These are phyloP conservation scores for Glomus cerebriforme DNA, from an alignment of 192 early-diverging fungal species.

Conservation along the genomic window DNA sequence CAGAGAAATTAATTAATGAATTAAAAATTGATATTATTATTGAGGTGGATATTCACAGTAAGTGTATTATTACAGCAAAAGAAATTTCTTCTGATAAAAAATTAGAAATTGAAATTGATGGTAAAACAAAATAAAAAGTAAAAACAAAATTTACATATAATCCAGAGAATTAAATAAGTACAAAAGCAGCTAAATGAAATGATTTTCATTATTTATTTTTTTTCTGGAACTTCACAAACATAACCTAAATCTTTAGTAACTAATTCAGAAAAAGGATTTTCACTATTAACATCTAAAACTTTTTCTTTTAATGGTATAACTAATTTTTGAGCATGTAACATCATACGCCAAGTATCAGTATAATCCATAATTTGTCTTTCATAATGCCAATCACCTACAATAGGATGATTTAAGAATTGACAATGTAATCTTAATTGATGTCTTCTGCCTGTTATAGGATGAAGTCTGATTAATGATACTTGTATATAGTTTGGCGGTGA, in stretches of 20 bases:
- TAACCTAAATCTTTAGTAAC: background rate
- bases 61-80: slow-evolving; percentile 52
- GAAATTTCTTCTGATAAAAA: slow-evolving; percentile 53
- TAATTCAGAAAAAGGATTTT: slow-evolving; percentile 14
- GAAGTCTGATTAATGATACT: slow-evolving; percentile 35
- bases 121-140: background rate
- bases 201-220: too few species aligned
- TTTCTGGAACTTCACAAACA: background rate
- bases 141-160: too few species aligned
- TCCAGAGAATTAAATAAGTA: too few species aligned
- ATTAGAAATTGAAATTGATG: slow-evolving; percentile 43
- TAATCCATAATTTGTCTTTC: slow-evolving; percentile 36
- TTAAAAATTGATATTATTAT: slow-evolving; percentile 54
- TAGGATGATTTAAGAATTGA: slow-evolving; percentile 41
- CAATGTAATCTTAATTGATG: slow-evolving; percentile 46
- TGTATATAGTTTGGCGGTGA: slow-evolving; percentile 1
- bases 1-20: slow-evolving; percentile 49
- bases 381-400: slow-evolving; percentile 48
- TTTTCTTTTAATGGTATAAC: slow-evolving; percentile 32
- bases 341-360: slow-evolving; percentile 47
- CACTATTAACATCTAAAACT: background rate
- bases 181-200: too few species aligned
- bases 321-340: slow-evolving; percentile 45
- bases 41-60: slow-evolving; percentile 49
- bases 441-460: slow-evolving; percentile 39